phyloP scores from a whole-genome alignment of 176 grass and related monocot species.

The Juncus effusus region DNA sequence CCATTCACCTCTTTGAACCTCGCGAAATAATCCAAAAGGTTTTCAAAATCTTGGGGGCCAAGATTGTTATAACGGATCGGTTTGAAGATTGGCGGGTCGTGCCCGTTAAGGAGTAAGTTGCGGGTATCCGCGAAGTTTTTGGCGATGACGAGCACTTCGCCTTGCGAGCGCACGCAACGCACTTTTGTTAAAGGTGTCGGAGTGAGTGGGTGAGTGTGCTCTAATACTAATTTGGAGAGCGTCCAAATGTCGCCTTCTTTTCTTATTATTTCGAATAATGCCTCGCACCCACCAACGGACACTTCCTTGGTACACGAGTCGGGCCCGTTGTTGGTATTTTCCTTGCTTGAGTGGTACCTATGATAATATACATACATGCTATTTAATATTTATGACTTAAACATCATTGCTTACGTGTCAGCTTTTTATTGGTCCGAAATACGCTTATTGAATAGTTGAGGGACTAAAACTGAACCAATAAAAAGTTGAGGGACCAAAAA shows the following conservation, averaged over 20 bases:
- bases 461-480: too few species aligned
- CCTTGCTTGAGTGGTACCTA: constrained; percentile 69
- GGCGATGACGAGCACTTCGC: constrained; percentile 84
- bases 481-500: too few species aligned
- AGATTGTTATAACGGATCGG: constrained; percentile 76
- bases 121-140: constrained; percentile 96
- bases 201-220: constrained; percentile 77
- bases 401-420: too few species aligned
- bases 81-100: constrained; percentile 44
- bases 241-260: constrained; percentile 74
- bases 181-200: constrained; percentile 54
- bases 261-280: constrained; percentile 87
- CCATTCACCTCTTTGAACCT: constrained; percentile 55
- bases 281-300: constrained; percentile 50
- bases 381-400: too few species aligned
- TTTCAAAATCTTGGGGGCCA: constrained; percentile 73
- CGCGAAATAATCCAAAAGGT: constrained; percentile 73
- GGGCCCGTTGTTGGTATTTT: constrained; percentile 29
- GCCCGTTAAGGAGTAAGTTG: constrained; percentile 68
- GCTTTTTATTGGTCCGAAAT: too few species aligned
- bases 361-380: background rate
- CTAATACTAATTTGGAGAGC: constrained; percentile 78
- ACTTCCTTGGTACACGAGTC: constrained; percentile 16
- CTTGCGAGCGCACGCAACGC: constrained; percentile 84
- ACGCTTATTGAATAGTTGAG: too few species aligned